Evolutionary conservation across 805 yeast species (phyloP).

Genomic region (Metschnikowia dekortorum): DNA sequence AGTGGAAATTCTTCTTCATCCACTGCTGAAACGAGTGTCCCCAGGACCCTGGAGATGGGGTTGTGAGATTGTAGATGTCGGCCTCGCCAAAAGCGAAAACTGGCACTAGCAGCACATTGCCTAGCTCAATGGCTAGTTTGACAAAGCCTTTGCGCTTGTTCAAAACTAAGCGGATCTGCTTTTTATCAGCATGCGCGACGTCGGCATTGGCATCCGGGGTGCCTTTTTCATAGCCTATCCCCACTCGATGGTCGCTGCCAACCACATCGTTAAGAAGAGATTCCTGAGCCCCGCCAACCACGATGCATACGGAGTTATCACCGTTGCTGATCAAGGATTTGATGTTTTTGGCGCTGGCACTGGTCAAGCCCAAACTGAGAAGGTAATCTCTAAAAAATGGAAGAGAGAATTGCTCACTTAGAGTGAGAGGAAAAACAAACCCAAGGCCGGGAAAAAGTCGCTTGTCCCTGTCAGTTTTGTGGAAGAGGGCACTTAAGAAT

Average conservation of each 20-base stretch:
- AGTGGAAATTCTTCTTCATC: slow-evolving; percentile 68
- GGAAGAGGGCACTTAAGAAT: slow-evolving; percentile 34
- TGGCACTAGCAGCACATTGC: slow-evolving; percentile 80
- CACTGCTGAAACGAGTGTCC: slow-evolving; percentile 61
- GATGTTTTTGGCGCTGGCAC: slow-evolving; percentile 76
- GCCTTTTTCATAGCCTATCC: slow-evolving; percentile 26
- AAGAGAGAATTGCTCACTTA: slow-evolving; percentile 74
- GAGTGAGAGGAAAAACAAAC: slow-evolving; percentile 68
- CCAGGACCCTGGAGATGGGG: slow-evolving; percentile 38
- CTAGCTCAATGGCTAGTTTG: slow-evolving; percentile 74
- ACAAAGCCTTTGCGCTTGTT: slow-evolving; percentile 84
- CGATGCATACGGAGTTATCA: slow-evolving; percentile 78
- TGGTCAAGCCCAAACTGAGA: slow-evolving; percentile 73
- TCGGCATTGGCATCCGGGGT: neutral
- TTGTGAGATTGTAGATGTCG: slow-evolving; percentile 44
- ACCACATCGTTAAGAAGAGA: slow-evolving; percentile 53
- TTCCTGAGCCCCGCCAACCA: slow-evolving; percentile 95
- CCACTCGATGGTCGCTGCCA: slow-evolving; percentile 28
- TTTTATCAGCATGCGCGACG: slow-evolving; percentile 36
- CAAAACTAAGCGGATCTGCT: slow-evolving; percentile 62
- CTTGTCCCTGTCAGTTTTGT: slow-evolving; percentile 69
- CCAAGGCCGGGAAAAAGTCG: slow-evolving; percentile 77
- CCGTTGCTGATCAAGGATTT: slow-evolving; percentile 54
- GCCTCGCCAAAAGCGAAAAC: slow-evolving; percentile 90
- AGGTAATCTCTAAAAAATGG: slow-evolving; percentile 89